Evolutionary conservation across 495 filamentous ascomycete species (phyloP).

Genomic region (Xylaria nigripes): DNA sequence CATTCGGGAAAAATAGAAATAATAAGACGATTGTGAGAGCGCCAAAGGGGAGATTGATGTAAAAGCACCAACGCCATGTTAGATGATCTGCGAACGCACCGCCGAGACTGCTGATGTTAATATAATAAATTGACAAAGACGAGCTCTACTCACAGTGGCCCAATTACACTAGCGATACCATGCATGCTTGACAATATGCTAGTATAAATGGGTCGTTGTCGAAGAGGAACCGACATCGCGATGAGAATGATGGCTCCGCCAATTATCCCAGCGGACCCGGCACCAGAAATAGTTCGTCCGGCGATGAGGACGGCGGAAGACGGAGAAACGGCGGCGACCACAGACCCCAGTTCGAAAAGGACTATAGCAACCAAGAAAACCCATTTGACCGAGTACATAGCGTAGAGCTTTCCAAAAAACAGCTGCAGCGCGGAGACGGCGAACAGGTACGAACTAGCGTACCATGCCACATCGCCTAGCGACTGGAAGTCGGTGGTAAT

Average conservation of each 20-base stretch:
- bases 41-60: constrained; percentile 54
- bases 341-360: constrained; percentile 34
- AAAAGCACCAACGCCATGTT: constrained; percentile 20
- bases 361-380: constrained; percentile 25
- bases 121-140: not conserved
- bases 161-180: constrained; percentile 61
- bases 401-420: constrained; percentile 20
- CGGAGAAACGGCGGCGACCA: constrained; percentile 40
- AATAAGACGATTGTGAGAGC: constrained; percentile 45
- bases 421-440: constrained; percentile 24
- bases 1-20: constrained; percentile 40
- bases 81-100: constrained; percentile 52
- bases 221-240: constrained; percentile 43
- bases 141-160: constrained; percentile 40
- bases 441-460: constrained; percentile 42
- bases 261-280: constrained; percentile 29
- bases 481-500: constrained; percentile 75
- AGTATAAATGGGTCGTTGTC: constrained; percentile 55
- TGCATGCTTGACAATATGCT: constrained; percentile 60
- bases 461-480: constrained; percentile 72
- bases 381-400: constrained; percentile 30
- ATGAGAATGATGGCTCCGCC: constrained; percentile 10
- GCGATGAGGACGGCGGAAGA: constrained; percentile 37
- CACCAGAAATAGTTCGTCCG: constrained; percentile 41
- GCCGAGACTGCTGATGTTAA: constrained; percentile 34